Base-by-base conservation (phyloP, 1,284 basidiomycete genomes). In the Cutaneotrichosporon dermatis region DNA sequence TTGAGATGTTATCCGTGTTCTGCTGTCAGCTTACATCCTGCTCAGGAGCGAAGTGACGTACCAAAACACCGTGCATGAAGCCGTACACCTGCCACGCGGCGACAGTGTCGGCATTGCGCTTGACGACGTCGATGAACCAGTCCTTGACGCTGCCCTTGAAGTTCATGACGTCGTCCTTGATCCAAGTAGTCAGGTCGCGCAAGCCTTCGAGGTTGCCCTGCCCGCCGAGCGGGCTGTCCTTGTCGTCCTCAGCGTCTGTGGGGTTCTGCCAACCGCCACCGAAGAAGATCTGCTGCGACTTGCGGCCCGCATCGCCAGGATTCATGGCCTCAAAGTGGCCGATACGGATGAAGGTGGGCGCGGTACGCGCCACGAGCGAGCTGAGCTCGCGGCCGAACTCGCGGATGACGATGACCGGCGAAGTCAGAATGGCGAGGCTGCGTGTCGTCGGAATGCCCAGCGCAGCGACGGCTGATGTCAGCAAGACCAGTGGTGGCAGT, bases 51-150 rank as follows among this genome's bases (percentile, higher is more conserved):
- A 6, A 1, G 5, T 25, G 6, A 55, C 61, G 45, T 55, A 62
- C 61, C 51, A 97, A 90, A n/a, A 98, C 94, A 8, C 78, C 78
- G 58, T 79, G 77, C 88, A 92, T 92, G 74, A 90, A 94, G 0
- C 91, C 91, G 76, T 91, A 91, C 67, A 80, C 78, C 77, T 98
- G 95, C 95, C 95, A 98, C 2, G 83, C 86, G 2, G 91, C 95
- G 0, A 93, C 90, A 85, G 94, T 98, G 70, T 80, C 80, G 41
- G 90, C 94, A 69, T 96, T 98, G 68, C 90, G 80, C 70, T 81
- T 83, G 12, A 90, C 86, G 0, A 86, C 85, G 66, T 95, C 90
- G 60, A 86, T 76, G 2, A 95, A 83, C 50, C 96, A 80, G 51
- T 83, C 82, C 71, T 82, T 82, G 82, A 89, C 88, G 85, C 90